Base-by-base conservation (phyloP, 1,139 yeast species). In the Kurtzmaniella quercitrusa region DNA sequence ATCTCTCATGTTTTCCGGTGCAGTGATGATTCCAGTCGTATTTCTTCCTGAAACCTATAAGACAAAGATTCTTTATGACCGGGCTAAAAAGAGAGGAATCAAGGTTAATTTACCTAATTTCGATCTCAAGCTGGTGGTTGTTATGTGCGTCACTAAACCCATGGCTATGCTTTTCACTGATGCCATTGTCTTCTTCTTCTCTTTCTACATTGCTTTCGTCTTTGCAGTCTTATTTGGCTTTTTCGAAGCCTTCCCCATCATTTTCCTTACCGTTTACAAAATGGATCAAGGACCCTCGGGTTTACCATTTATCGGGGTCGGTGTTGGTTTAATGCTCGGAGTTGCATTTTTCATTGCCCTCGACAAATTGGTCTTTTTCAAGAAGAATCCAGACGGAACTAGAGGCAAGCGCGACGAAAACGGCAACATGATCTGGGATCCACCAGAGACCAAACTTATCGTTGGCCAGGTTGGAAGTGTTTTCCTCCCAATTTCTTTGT, bases 161-260 rank as follows among this genome's bases (percentile, higher is more conserved):
- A 37, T 81, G 38, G 75, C 80, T 55, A 82, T 85, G 86, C 69
- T 84, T 47, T 53, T 77, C 25, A 73, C 71, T 33, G 93, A 85
- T 51, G 90, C 91, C 44, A 83, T 84, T 53, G 90, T 85, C 37
- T 65, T 79, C 43, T 75, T 81, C 25, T 77, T 84, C 60, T 79
- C 87, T 18, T 59, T 82, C 41, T 84, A 84, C 60, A 77, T 82
- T 49, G 84, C 90, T 0, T 83, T 84, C 55, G 75, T 84, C 37
- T 84, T 83, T 65, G 89, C 90, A 0, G 88, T 85, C 3, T 66
- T 85, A 48, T 85, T 83, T 53, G 90, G 88, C 0, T 84, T 83
- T 68, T 84, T 85, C 56, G 91, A 84, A 60, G 89, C 90, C 1
- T 83, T 75, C 63, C 91, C 91, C 18, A 76, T 83, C 42, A 83